Conservation (phyloP, 2,329 filamentous ascomycete genomes). For the Aspergillus proliferans region DNA sequence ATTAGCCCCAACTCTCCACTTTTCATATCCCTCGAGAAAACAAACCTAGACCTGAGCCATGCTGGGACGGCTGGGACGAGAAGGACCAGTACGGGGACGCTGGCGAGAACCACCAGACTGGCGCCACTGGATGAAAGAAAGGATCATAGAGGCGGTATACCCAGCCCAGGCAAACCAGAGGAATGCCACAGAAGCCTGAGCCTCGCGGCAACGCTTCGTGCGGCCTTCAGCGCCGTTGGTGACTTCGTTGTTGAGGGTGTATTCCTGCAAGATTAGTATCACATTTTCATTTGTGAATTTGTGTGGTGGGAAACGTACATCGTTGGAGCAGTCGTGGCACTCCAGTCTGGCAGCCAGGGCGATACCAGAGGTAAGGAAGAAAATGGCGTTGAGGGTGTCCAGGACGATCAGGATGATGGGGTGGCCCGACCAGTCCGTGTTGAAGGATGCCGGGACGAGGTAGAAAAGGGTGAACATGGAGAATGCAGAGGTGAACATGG, state of each 20-base stretch:
- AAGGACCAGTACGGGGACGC: constrained; percentile 24
- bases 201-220: constrained; percentile 44
- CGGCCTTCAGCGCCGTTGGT: constrained; percentile 36
- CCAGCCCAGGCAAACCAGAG: constrained; percentile 46
- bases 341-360: constrained; percentile 43
- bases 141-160: constrained; percentile 36
- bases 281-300: too few species aligned
- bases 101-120: constrained; percentile 28
- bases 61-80: constrained; percentile 31
- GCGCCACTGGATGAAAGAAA: constrained; percentile 35
- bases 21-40: too few species aligned
- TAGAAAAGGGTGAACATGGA: constrained; percentile 45
- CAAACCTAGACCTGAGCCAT: constrained; percentile 41
- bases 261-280: constrained; percentile 24
- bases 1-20: too few species aligned
- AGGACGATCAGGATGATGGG: constrained; percentile 39
- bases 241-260: constrained; percentile 39
- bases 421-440: constrained; percentile 34
- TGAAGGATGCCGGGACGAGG: constrained; percentile 39
- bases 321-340: constrained; percentile 41
- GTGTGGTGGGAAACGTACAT: constrained; percentile 27
- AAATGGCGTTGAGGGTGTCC: constrained; percentile 44
- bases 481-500: constrained; percentile 45
- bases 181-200: constrained; percentile 46
- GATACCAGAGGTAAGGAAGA: constrained; percentile 44